phyloP scores from a whole-genome alignment of 2,329 filamentous ascomycete species.

The Colletotrichum liriopes region DNA sequence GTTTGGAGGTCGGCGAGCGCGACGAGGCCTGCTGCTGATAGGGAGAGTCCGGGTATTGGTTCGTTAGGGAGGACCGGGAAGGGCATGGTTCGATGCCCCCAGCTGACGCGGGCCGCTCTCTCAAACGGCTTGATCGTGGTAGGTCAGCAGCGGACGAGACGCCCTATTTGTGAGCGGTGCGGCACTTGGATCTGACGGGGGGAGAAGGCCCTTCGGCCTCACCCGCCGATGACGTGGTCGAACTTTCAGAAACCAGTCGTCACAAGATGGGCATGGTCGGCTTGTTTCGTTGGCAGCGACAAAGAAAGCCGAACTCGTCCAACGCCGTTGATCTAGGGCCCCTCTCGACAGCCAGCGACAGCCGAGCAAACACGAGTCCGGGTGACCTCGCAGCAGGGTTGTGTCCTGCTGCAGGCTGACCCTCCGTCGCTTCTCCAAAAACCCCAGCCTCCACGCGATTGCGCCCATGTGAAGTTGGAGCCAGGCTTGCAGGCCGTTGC shows the following conservation, averaged over 20 bases:
- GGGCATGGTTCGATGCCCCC: slow-evolving; percentile 33
- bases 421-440: background rate
- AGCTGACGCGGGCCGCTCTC: background rate
- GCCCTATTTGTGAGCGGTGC: background rate
- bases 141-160: background rate
- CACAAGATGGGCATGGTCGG: slow-evolving; percentile 3
- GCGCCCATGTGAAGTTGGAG: slow-evolving; percentile 26
- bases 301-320: background rate
- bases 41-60: slow-evolving; percentile 61
- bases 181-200: background rate
- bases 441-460: slow-evolving; percentile 17
- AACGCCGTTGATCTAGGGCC: background rate
- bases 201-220: background rate
- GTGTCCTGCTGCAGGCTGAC: slow-evolving; percentile 27
- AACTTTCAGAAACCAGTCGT: background rate
- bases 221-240: slow-evolving; percentile 18
- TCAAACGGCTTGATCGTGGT: background rate
- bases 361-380: slow-evolving; percentile 2
- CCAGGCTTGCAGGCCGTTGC: slow-evolving; percentile 1
- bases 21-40: slow-evolving; percentile 69
- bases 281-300: background rate
- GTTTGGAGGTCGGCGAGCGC: slow-evolving; percentile 73
- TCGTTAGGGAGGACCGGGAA: slow-evolving; percentile 61
- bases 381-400: slow-evolving; percentile 28
- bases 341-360: background rate